Evolutionary conservation across 2,329 filamentous ascomycete genomes (phyloP).

Genomic region (Pseudocercospora musae): DNA sequence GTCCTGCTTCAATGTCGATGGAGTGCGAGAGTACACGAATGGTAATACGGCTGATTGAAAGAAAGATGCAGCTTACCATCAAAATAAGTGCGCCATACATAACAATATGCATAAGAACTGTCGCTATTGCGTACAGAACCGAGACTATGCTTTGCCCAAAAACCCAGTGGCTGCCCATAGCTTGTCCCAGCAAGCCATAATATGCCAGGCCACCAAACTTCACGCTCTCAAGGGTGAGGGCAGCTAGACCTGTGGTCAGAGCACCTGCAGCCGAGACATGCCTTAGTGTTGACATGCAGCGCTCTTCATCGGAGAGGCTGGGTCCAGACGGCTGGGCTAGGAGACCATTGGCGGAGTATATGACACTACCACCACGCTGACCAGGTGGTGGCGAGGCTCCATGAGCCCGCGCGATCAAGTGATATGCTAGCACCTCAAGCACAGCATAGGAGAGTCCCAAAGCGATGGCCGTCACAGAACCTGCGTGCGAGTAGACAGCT

Average conservation of each 20-base stretch:
- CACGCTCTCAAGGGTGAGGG: conserved; percentile 29
- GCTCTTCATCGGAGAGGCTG: conserved; percentile 4
- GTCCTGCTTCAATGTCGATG: not conserved
- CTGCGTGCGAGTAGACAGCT: conserved; percentile 36
- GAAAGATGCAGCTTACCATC: conserved; percentile 29
- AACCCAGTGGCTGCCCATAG: conserved; percentile 24
- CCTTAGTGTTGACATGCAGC: conserved; percentile 24
- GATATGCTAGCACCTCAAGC: conserved; percentile 40
- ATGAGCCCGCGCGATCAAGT: conserved; percentile 39
- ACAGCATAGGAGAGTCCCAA: conserved; percentile 44
- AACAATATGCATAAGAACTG: conserved; percentile 24
- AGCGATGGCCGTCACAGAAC: conserved; percentile 36
- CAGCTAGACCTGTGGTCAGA: conserved; percentile 25
- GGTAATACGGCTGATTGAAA: not conserved
- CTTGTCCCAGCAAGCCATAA: conserved; percentile 22
- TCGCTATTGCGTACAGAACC: conserved; percentile 20
- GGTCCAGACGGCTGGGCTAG: conserved; percentile 27
- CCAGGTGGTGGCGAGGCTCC: conserved; percentile 20
- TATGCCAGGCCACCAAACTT: conserved; percentile 28
- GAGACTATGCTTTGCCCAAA: conserved; percentile 24
- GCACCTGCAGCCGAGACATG: conserved; percentile 32
- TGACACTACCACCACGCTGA: conserved; percentile 30
- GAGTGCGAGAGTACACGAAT: not conserved
- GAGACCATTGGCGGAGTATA: conserved; percentile 37
- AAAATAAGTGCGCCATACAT: conserved; percentile 27